Evolutionary conservation across 2,329 filamentous ascomycete species (phyloP).

Genomic region (Exophiala oligosperma): DNA sequence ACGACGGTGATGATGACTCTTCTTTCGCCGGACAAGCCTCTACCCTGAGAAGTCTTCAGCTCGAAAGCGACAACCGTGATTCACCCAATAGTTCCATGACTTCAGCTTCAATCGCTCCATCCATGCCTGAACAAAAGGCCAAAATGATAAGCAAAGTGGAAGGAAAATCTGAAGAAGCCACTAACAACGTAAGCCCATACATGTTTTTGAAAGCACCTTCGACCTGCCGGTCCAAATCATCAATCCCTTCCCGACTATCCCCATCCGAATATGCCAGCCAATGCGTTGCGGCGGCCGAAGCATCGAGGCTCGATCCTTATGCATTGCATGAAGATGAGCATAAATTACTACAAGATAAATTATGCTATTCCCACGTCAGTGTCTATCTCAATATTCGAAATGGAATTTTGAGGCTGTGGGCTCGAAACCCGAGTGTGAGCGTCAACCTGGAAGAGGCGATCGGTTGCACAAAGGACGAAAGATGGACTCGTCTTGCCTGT

Average conservation of each 20-base stretch:
- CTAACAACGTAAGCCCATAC: slow-evolving; percentile 25
- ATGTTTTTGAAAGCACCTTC: slow-evolving; percentile 34
- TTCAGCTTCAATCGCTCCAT: slow-evolving; percentile 31
- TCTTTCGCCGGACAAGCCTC: slow-evolving; percentile 26
- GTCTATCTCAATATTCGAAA: slow-evolving; percentile 96
- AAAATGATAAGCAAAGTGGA: slow-evolving; percentile 23
- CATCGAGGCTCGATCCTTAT: slow-evolving; percentile 86
- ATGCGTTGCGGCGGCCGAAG: slow-evolving; percentile 85
- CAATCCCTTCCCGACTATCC: slow-evolving; percentile 75
- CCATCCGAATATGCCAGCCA: slow-evolving; percentile 82
- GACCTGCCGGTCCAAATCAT: slow-evolving; percentile 72
- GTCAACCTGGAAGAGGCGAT: slow-evolving; percentile 83
- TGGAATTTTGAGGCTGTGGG: slow-evolving; percentile 87
- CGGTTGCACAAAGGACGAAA: slow-evolving; percentile 81
- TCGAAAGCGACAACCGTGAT: slow-evolving; percentile 31
- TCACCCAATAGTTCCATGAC: slow-evolving; percentile 36
- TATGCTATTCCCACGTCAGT: slow-evolving; percentile 87
- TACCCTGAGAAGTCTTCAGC: slow-evolving; percentile 27
- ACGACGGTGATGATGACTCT: slow-evolving; percentile 36
- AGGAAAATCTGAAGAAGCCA: slow-evolving; percentile 13
- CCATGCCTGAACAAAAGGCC: slow-evolving; percentile 27
- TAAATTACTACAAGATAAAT: slow-evolving; percentile 71
- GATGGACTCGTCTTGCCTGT: slow-evolving; percentile 86
- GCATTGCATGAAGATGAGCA: slow-evolving; percentile 85
- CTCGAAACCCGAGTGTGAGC: slow-evolving; percentile 77